Conservation (phyloP, 371 early-diverging fungal species). For the Syncephalastrum contaminatum region DNA sequence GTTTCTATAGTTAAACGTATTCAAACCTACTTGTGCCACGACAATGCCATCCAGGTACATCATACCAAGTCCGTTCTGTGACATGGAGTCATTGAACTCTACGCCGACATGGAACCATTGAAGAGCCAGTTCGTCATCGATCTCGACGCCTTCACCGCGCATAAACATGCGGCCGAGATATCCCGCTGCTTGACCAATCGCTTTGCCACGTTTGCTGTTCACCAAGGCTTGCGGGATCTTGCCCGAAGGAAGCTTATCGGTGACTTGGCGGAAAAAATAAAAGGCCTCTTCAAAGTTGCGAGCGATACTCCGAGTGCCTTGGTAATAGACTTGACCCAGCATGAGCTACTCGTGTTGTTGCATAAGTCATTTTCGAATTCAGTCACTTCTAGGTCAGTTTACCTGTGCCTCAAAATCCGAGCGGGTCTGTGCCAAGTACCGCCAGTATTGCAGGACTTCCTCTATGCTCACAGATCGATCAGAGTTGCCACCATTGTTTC, state of each 20-base stretch:
- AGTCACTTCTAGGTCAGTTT: not conserved
- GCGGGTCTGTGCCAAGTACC: conserved; percentile 66
- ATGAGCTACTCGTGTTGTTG: conserved; percentile 41
- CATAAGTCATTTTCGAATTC: too few relatives aligned
- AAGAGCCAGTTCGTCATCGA: conserved; percentile 58
- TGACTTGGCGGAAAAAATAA: conserved; percentile 52
- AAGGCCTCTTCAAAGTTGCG: conserved; percentile 68
- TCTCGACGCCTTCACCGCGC: conserved; percentile 88
- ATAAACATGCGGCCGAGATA: conserved; percentile 85
- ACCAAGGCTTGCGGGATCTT: conserved; percentile 20
- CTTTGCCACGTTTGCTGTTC: conserved; percentile 26
- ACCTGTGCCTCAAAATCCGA: conserved; percentile 68
- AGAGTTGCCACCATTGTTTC: conserved; percentile 15
- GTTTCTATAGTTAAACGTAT: not conserved
- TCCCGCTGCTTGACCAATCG: conserved; percentile 72
- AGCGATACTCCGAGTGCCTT: conserved; percentile 66
- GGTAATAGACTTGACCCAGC: conserved; percentile 79
- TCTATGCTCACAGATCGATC: conserved; percentile 53
- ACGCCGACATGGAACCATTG: conserved; percentile 78
- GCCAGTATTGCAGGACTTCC: conserved; percentile 81
- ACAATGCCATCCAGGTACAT: conserved; percentile 78
- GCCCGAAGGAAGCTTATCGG: conserved; percentile 29
- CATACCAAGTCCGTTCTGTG: conserved; percentile 74
- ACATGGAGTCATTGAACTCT: conserved; percentile 59
- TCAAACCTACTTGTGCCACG: conserved; percentile 37